A percentile compares a stretch with the other conserved stretches of the same genome.
Conservation (phyloP, 768 basidiomycete species). For the Boletus huronensis region DNA sequence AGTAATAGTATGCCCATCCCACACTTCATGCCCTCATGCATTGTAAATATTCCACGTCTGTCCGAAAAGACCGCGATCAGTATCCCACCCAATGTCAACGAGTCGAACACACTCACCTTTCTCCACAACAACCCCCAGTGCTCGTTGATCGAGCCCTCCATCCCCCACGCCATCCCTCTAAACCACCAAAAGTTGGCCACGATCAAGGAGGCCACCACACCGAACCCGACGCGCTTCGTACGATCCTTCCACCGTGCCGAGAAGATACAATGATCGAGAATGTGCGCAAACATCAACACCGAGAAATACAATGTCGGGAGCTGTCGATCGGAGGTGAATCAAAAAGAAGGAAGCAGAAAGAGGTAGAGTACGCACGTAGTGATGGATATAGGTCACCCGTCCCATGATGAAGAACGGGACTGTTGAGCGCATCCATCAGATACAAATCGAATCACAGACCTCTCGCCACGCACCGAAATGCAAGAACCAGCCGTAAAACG, state of each 20-base stretch:
- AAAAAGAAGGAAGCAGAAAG: neutral
- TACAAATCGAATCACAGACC: neutral
- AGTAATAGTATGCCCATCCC: neutral
- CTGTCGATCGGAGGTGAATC: constrained; percentile 38
- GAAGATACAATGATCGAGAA: constrained; percentile 94
- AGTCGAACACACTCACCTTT: constrained; percentile 36
- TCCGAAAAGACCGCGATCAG: constrained; percentile 3
- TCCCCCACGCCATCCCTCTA: constrained; percentile 82
- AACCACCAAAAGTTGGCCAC: constrained; percentile 95
- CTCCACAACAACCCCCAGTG: constrained; percentile 83
- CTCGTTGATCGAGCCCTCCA: constrained; percentile 81
- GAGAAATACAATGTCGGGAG: constrained; percentile 97
- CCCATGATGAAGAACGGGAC: constrained; percentile 99
- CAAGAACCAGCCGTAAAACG: constrained; percentile 86
- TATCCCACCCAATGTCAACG: neutral
- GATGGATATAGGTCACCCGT: constrained; percentile 93
- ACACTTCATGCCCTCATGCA: neutral
- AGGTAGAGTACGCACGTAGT: constrained; percentile 64
- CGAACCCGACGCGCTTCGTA: constrained; percentile 74
- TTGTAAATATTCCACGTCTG: constrained; percentile 29
- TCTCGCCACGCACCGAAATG: constrained; percentile 67
- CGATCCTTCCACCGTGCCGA: constrained; percentile 58
- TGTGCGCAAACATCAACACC: constrained; percentile 84
- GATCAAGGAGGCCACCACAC: constrained; percentile 53
- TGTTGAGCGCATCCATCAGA: constrained; percentile 29